A percentile compares a stretch with the other conserved stretches of the same genome.
phyloP scores from a whole-genome alignment of 2,329 filamentous ascomycete genomes.

The Neofusicoccum cordaticola region DNA sequence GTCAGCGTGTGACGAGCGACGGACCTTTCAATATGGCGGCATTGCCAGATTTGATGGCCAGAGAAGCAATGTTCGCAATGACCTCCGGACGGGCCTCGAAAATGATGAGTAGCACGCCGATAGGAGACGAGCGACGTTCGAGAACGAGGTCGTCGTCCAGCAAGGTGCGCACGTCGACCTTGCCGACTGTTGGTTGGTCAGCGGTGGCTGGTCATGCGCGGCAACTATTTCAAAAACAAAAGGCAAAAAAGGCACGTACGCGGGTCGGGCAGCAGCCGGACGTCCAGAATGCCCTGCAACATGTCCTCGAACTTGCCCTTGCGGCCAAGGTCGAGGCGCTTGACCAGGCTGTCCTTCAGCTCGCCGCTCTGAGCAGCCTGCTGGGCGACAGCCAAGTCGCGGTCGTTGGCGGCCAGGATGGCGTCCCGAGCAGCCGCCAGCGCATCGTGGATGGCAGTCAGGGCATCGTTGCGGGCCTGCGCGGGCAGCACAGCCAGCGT shows the following conservation, averaged over 20 bases:
- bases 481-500: conserved; percentile 76
- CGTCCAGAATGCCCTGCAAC: conserved; percentile 90
- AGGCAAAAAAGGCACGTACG: conserved; percentile 50
- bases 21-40: conserved; percentile 88
- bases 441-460: conserved; percentile 79
- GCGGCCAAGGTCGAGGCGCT: conserved; percentile 80
- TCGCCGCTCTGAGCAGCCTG: conserved; percentile 71
- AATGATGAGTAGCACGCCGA: conserved; percentile 96
- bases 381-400: conserved; percentile 73
- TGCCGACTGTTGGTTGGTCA: conserved; percentile 62
- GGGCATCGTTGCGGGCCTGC: conserved; percentile 74
- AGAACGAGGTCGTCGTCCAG: conserved; percentile 83
- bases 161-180: conserved; percentile 75
- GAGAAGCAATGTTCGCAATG: conserved; percentile 93
- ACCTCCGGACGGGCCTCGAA: conserved; percentile 98
- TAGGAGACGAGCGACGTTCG: conserved; percentile 87
- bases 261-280: conserved; percentile 79
- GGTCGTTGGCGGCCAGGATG: conserved; percentile 83
- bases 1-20: not conserved
- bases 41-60: conserved; percentile 96
- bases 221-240: not conserved
- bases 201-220: not conserved
- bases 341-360: conserved; percentile 78
- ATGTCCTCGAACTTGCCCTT: conserved; percentile 96
- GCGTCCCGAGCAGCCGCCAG: conserved; percentile 66